A percentile compares a stretch with the other conserved stretches of the same genome.
phyloP scores from a whole-genome alignment of 2,329 filamentous ascomycete genomes.

The Pseudogymnoascus sp. region DNA sequence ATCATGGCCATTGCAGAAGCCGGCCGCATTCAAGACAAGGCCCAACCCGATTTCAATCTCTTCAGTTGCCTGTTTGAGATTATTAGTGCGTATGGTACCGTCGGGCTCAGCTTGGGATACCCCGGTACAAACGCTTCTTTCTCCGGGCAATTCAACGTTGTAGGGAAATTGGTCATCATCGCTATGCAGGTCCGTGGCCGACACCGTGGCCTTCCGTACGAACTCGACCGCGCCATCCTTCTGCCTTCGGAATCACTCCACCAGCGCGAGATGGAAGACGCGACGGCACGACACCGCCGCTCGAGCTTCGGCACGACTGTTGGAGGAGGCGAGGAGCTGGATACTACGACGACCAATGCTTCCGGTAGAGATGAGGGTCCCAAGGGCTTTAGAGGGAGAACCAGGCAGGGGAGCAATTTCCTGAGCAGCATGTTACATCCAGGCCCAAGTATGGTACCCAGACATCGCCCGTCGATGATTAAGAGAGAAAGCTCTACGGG shows the following conservation, averaged over 20 bases:
- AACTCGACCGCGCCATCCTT: slow-evolving; percentile 62
- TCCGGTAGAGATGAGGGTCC: background rate
- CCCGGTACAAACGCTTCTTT: slow-evolving; percentile 70
- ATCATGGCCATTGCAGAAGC: slow-evolving; percentile 88
- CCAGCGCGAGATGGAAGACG: slow-evolving; percentile 48
- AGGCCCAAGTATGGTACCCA: slow-evolving; percentile 18
- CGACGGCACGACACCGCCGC: slow-evolving; percentile 1
- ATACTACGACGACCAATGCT: background rate
- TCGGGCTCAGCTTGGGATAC: slow-evolving; percentile 84
- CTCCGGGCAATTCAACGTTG: slow-evolving; percentile 67
- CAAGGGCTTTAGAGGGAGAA: background rate
- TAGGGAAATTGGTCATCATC: slow-evolving; percentile 57
- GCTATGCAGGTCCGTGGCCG: slow-evolving; percentile 64
- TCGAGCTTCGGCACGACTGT: slow-evolving; percentile 3
- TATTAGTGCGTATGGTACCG: slow-evolving; percentile 86
- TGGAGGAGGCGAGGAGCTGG: background rate
- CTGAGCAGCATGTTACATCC: slow-evolving; percentile 26
- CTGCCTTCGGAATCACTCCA: slow-evolving; percentile 59
- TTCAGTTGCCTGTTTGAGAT: slow-evolving; percentile 73
- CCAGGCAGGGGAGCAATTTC: slow-evolving; percentile 18
- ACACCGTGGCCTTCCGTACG: slow-evolving; percentile 62
- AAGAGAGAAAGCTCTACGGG: background rate
- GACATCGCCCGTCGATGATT: background rate
- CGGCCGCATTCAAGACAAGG: slow-evolving; percentile 50
- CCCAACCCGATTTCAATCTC: slow-evolving; percentile 53